Evolutionary conservation across 2,329 filamentous ascomycete species (phyloP), one percentile per base, ranked within the genome.

Genomic region (Cladosporium sp.): DNA sequence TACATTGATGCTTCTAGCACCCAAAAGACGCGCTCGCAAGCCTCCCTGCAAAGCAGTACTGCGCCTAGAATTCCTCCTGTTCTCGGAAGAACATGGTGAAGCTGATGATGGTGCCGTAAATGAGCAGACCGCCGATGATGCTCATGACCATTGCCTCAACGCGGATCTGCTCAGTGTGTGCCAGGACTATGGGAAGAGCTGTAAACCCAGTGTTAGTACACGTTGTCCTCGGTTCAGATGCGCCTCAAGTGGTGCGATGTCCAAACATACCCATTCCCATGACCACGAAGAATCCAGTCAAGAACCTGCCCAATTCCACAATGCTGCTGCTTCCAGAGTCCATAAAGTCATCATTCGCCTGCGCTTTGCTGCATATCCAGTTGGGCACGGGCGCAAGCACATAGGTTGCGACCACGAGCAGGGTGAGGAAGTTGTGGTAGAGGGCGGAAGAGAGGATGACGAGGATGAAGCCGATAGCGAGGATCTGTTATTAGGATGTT

Each of bases 71-170:
- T 73, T 98, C 95, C 76, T 96, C 91, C 78, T 98, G 93, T 80
- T 98, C 93, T 78, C 94, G 91, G 84, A 99, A 99, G 83, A 98
- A 99, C 88, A 97, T 91, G 71, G 91, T 90, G 80, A 99, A 99
- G 81, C 91, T 95, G 80, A 99, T 96, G 77, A 99, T 97, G 58
- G 95, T 99, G 65, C 92, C 92, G 80, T 99, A 99, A 78, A 99
- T 99, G 77, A 99, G 82, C 67, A 97, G 83, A 62, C 95, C 95
- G 31, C 95, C 95, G 62, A 94, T 81, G 72, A 99, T 91, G 62
- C 91, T 96, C 95, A 99, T 99, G 77, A 92, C 82, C 89, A 97
- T 96, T 58, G 95, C 95, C 62, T 92, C 89, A 66, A 90, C 79
- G 68, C 88, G 82, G 76, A 99, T 99, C 69, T 95, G 85, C 66